Base-by-base conservation (phyloP, 352 stramenopile genomes). In the Phytophthora constricta region DNA sequence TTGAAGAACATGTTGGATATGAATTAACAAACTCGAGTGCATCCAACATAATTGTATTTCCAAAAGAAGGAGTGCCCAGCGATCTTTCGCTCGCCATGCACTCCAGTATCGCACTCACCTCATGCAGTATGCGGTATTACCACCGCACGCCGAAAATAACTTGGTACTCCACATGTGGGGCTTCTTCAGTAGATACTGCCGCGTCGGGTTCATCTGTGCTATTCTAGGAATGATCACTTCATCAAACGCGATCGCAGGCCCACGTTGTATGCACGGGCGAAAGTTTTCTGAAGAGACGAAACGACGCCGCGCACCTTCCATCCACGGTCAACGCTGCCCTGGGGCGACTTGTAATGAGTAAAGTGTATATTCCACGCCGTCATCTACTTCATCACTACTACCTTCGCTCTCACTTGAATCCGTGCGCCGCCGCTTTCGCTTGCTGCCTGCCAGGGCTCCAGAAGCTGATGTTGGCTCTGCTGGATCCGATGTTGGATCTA, bases 211-310 rank as follows among this genome's bases (percentile, higher is more conserved):
- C 16, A 16, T 17, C 2, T 16, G 13, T n/a, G 39, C 31, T 23
- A 37, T 23, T n/a, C n/a, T n/a, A n/a, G 39, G 53, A 17, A 60
- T 60, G n/a, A 60, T 60, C 8, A 39, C 53, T 22, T 60, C 53
- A 23, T 60, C 53, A 28, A 60, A 60, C 37, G 37, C 37, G 16
- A 45, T 45, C 5, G 17, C 37, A 20, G 37, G 37, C 5, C 37
- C 4, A 11, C 31, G 11, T 13, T 11, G 11, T 37, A 37, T 37
- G 10, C 43, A 31, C 43, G n/a, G 5, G 19, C 19, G 27, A 61
- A 53, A 7, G 54, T 61, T 2, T 22, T 20, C 16, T 63, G 45
- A n/a, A 63, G 13, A 2, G 22, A 47, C 1, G 28, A 27, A 1
- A 56, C 43, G 17, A 63, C 45, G 14, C 7, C 17, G 7, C 39